Evolutionary conservation across 1,284 basidiomycete species (phyloP), one percentile per base, ranked within the genome.

Genomic region (Xanthoconium separans): DNA sequence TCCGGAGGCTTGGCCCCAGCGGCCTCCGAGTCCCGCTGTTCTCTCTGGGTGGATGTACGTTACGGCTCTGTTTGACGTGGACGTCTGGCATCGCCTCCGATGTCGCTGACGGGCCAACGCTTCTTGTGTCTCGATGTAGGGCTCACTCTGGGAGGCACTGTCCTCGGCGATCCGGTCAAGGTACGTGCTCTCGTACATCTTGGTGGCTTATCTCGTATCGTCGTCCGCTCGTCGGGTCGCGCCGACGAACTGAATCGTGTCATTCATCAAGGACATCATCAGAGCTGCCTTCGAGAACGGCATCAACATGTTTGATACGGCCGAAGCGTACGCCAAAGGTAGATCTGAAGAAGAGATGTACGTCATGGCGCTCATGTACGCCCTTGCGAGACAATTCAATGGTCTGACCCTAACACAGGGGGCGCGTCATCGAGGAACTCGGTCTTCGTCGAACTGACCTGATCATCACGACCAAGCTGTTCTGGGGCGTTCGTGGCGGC

Each of bases 1-100:
- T 87, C 75, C 79, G 88, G 59, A 80, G 84, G 55, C 77, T 92
- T 48, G 89, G 89, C 15, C 73, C 81, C 37, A 84, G 82, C 56
- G 89, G 90, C 45, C 74, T 92, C 47, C 78, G 87, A 9, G 88
- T 92, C 2, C 87, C 89, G 15, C 62, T 91, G 22, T 88, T 92
- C 72, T 88, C 85, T 22, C 77, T 90, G 47, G 89, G 89, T 54
- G 87, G 88, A 71, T 92, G 89, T 89, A 60, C 64, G 80, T 33
- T 33, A 8, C 6, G 15, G 36, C n/a, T 37, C 16, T 34, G 27
- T 34, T 34, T 11, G 31, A 34, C 36, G n/a, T 37, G 13, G 31
- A 33, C 31, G 31, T 27, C 27, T 27, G 27, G 27, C 27, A 7
- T 27, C 27, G 34, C 15, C 70, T 6, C 29, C n/a, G 29, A 18